These are phyloP conservation scores for Kazachstania martiniae DNA, from an alignment of 805 yeast genomes.

Conservation along the genomic window DNA sequence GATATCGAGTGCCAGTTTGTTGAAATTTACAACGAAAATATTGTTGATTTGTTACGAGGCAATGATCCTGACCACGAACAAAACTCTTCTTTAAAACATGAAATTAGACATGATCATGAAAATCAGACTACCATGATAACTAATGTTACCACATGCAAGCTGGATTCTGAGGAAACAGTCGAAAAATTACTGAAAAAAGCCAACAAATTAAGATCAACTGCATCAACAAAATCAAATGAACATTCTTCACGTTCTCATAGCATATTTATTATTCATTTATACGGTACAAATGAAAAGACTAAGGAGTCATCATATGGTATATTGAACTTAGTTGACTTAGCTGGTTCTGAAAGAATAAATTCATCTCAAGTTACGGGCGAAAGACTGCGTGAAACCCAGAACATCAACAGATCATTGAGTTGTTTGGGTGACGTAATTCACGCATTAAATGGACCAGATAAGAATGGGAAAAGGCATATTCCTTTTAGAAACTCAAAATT, in stretches of 20 bases:
- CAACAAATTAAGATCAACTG: slow-evolving; percentile 55
- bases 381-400: slow-evolving; percentile 74
- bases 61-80: slow-evolving; percentile 7
- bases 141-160: slow-evolving; percentile 40
- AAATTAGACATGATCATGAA: slow-evolving; percentile 58
- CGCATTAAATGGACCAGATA: slow-evolving; percentile 46
- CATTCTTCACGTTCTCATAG: slow-evolving; percentile 89
- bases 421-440: slow-evolving; percentile 83
- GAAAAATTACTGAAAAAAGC: slow-evolving; percentile 43
- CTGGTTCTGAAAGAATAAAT: slow-evolving; percentile 83
- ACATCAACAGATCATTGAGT: slow-evolving; percentile 80
- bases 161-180: slow-evolving; percentile 42
- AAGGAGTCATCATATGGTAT: slow-evolving; percentile 44
- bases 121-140: slow-evolving; percentile 47
- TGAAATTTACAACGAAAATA: slow-evolving; percentile 80
- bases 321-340: slow-evolving; percentile 77
- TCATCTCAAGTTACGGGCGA: slow-evolving; percentile 72
- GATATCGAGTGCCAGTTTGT: slow-evolving; percentile 61
- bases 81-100: slow-evolving; percentile 34
- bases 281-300: slow-evolving; percentile 42
- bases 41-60: slow-evolving; percentile 51
- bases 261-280: slow-evolving; percentile 54
- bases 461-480: slow-evolving; percentile 49
- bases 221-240: slow-evolving; percentile 70
- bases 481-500: slow-evolving; percentile 93